Evolutionary conservation across 345 rosid genomes (phyloP).

Genomic region (Xanthoceras sorbifolium): DNA sequence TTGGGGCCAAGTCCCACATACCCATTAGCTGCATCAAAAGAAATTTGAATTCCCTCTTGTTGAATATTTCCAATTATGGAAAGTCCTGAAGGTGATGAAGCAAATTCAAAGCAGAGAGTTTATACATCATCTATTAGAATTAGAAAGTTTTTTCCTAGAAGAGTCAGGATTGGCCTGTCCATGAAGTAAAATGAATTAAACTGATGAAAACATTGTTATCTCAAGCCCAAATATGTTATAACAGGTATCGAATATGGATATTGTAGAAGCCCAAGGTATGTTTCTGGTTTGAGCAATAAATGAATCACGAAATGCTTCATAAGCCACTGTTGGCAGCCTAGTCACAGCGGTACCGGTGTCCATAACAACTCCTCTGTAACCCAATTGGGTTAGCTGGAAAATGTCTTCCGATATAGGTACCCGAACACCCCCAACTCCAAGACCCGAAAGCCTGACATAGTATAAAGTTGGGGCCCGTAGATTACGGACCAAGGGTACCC

Average conservation of each 20-base stretch:
- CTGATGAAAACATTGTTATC: conserved; percentile 83
- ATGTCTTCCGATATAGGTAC: conserved; percentile 60
- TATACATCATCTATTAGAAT: conserved; percentile 84
- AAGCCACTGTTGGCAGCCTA: conserved; percentile 69
- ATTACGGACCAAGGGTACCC: conserved; percentile 87
- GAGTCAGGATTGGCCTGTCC: conserved; percentile 76
- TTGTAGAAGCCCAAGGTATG: conserved; percentile 73
- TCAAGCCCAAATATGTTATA: conserved; percentile 67
- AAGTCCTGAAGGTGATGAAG: no score
- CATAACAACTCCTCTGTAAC: conserved; percentile 92
- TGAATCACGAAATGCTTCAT: conserved; percentile 67
- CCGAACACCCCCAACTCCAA: conserved; percentile 71
- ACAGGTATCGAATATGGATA: conserved; percentile 93
- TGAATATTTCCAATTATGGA: no score
- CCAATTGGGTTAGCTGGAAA: conserved; percentile 54
- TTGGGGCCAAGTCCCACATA: no score
- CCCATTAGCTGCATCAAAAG: no score
- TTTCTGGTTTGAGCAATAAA: conserved; percentile 65
- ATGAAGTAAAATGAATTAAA: conserved; percentile 83
- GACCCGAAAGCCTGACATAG: conserved; percentile 75
- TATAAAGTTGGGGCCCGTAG: conserved; percentile 77
- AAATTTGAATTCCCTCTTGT: no score
- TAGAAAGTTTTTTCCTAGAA: conserved; percentile 87
- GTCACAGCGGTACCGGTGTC: conserved; percentile 98
- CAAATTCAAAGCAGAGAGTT: no score